Evolutionary conservation across 306 rosid genomes (phyloP), one percentile per base, ranked within the genome.

Genomic region (Nissolia schottii): DNA sequence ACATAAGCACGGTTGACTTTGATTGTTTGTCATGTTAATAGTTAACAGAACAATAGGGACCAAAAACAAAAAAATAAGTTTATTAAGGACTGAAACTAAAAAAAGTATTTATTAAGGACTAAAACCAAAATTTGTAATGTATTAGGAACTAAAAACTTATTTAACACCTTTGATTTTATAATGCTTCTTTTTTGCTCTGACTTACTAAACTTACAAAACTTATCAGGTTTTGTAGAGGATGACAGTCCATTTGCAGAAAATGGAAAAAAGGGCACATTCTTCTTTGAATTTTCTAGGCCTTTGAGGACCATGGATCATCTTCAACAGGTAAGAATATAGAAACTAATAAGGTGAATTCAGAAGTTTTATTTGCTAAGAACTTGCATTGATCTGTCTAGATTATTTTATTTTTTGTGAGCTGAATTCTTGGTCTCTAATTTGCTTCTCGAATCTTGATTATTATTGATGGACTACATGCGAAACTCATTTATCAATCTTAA

Each of bases 241-340:
- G 94, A 91, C 55, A 94, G 90, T 84, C 98, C 98, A 38, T 94
- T 83, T 81, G 61, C 87, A 41, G 81, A 88, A 46, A 89, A 77
- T 81, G 92, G 92, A 22, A 77, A 85, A 71, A 89, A 85, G 71
- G 97, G 98, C 64, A 91, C 91, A 29, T 94, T 86, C 74, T 82
- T 69, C 76, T 94, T 89, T 62, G 98, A 94, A 84, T 91, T 94
- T 74, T 91, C 97, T 7, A 89, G 97, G 82, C 96, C 98, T 62
- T 78, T 94, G 87, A 91, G 97, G 87, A 94, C 98, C 69, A 81
- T 84, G 81, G 98, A 94, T 77, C 96, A 82, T 62, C 95, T 91
- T 79, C 98, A 94, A 81, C 98, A 94, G 98, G 98, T 91, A 74
- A 74, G 84, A 74, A 70, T 86, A 81, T 76, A 77, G 82, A 74